Evolutionary conservation across 192 early-diverging fungal species (phyloP), one percentile per base, ranked within the genome.

Genomic region (Lunasporangiospora selenospora): DNA sequence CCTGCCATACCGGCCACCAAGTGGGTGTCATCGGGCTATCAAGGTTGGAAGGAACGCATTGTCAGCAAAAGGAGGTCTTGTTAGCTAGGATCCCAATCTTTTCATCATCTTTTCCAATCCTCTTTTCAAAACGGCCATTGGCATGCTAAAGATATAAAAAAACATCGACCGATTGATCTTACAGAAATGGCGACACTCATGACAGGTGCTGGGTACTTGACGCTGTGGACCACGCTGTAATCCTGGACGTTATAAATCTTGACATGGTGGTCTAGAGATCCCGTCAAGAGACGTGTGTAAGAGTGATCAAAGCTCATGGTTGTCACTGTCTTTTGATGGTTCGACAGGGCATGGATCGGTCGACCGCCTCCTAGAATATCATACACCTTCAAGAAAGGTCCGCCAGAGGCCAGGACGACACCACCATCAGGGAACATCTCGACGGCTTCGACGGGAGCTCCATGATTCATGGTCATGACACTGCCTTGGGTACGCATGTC

Each of bases 321-420:
- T 7, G 96, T 99, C 61, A 98, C 89, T 6, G 93, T 95, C 84
- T 99, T 99, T 81, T 97, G 93, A 70, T 97, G 95, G 77, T 97
- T 98, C 27, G 87, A 87, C 19, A 99, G 65, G 23, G 84, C 83
- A 33, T 88, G 83, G 58, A 96, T 62, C n/a, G 81, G 76, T 23
- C 88, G 78, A 38, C 95, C 92, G 41, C 93, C 94, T 52, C 83
- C 81, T 33, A 95, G 77, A 24, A 93, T 78, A 71, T 99, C 97
- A 88, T 92, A 97, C 23, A 99, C 79, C 52, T 93, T 93, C 40
- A 99, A 65, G 26, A 62, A 77, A 40, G 94, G 91, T 26, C 93
- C 90, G 39, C 90, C 91, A 27, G 89, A 87, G 13, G 92, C 85
- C 1, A 94, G 92, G 18, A 93, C 64, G 23, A 93, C 83, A 40